Conservation (phyloP, 2,329 filamentous ascomycete genomes). For the Curvularia lunata region DNA sequence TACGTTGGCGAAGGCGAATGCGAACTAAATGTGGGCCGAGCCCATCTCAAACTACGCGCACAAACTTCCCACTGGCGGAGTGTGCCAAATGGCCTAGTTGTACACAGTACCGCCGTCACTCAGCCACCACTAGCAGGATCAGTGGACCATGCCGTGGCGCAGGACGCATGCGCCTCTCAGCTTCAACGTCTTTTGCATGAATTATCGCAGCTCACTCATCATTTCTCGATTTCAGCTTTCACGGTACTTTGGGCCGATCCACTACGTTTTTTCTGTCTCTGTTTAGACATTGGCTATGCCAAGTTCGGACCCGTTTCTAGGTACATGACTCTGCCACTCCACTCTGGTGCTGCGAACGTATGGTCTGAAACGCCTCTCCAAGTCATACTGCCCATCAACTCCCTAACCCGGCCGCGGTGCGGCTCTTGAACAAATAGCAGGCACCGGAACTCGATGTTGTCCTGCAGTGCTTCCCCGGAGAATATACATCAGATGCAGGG, state of each 20-base stretch:
- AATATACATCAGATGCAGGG: conserved; percentile 11
- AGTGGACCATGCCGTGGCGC: background rate
- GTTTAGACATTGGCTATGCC: conserved; percentile 21
- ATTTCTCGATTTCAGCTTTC: conserved; percentile 9
- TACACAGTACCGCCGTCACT: background rate
- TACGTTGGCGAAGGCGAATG: conserved; percentile 10
- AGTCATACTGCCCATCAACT: conserved; percentile 13
- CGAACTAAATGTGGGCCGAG: conserved; percentile 8
- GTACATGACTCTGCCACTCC: conserved; percentile 17
- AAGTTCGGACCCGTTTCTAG: conserved; percentile 19
- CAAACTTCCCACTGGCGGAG: background rate
- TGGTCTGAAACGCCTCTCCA: conserved; percentile 18
- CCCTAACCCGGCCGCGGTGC: conserved; percentile 4
- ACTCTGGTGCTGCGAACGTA: conserved; percentile 23
- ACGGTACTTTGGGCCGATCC: conserved; percentile 6
- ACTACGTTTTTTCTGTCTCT: conserved; percentile 11
- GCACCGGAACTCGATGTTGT: conserved; percentile 10
- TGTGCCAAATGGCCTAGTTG: background rate
- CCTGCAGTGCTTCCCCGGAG: conserved; percentile 14
- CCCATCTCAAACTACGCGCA: background rate
- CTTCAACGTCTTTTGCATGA: no score
- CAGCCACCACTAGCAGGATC: background rate
- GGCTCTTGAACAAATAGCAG: conserved; percentile 5
- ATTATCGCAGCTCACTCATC: conserved; percentile 7
- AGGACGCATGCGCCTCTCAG: background rate